A percentile compares a stretch with the other conserved stretches of the same genome.
phyloP scores from a whole-genome alignment of 345 rosid genomes.

The Syzygium jambos region DNA sequence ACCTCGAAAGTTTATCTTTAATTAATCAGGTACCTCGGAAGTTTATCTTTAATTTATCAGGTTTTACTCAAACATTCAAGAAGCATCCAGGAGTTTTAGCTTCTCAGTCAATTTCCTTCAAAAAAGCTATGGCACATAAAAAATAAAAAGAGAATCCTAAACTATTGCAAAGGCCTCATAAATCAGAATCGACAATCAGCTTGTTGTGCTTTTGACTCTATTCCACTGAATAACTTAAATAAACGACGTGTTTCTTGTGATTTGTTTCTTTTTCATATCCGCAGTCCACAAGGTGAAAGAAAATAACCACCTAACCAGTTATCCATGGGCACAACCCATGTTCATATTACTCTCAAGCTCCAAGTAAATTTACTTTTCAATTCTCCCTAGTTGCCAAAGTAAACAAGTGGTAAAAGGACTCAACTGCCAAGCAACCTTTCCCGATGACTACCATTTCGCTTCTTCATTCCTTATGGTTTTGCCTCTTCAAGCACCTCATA shows the following conservation, averaged over 20 bases:
- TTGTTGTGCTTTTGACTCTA: neutral
- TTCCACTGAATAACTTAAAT: neutral
- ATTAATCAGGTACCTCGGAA: no score
- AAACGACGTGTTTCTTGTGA: neutral
- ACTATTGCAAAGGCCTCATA: neutral
- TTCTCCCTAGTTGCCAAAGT: neutral
- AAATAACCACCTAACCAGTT: neutral
- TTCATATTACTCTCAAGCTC: neutral
- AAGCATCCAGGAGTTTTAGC: no score
- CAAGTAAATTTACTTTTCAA: no score
- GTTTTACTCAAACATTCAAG: no score
- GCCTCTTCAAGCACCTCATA: neutral
- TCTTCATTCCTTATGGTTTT: neutral
- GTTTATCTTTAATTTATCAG: no score
- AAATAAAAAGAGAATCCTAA: neutral
- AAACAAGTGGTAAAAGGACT: neutral
- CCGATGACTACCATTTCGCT: neutral
- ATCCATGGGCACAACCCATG: neutral
- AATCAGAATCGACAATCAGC: neutral
- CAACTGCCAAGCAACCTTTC: neutral
- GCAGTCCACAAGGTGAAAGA: neutral
- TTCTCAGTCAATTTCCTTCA: no score
- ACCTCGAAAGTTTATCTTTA: no score
- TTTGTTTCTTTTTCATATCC: neutral
- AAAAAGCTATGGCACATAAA: no score